Conservation (phyloP, 163 green algal species). For the Volvox carteri region DNA sequence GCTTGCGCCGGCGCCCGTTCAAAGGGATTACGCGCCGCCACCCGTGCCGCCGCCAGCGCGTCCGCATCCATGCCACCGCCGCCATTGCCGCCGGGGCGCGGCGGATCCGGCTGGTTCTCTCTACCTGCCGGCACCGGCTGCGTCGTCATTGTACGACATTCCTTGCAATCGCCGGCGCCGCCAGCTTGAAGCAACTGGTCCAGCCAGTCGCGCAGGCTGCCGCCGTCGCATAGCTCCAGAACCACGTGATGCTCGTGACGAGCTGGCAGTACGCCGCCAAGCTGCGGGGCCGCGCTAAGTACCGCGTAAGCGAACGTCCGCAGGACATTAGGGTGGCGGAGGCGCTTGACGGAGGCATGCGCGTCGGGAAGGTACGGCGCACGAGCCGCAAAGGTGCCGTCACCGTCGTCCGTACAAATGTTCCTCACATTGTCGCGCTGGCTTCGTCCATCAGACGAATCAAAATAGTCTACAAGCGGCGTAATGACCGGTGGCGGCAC, state of each 20-base stretch:
- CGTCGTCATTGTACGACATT: background rate
- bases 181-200: background rate
- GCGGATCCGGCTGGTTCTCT: background rate
- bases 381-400: background rate
- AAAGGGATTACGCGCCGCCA: background rate
- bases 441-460: background rate
- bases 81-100: background rate
- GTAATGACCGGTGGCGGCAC: background rate
- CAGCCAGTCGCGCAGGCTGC: constrained; percentile 42
- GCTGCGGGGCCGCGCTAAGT: constrained; percentile 23
- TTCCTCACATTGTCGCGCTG: background rate
- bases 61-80: background rate
- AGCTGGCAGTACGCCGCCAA: constrained; percentile 1
- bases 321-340: constrained; percentile 53
- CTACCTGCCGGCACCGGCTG: background rate
- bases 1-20: background rate
- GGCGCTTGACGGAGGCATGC: constrained; percentile 27
- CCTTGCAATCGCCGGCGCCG: background rate
- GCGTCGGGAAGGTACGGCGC: constrained; percentile 33
- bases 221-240: constrained; percentile 52
- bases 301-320: constrained; percentile 47
- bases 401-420: background rate
- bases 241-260: constrained; percentile 53
- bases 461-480: constrained; percentile 22
- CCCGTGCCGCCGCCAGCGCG: background rate